A percentile compares a stretch with the other conserved stretches of the same genome.
Conservation (phyloP, 208 protist genomes). For the Crithidia acanthocephali region DNA sequence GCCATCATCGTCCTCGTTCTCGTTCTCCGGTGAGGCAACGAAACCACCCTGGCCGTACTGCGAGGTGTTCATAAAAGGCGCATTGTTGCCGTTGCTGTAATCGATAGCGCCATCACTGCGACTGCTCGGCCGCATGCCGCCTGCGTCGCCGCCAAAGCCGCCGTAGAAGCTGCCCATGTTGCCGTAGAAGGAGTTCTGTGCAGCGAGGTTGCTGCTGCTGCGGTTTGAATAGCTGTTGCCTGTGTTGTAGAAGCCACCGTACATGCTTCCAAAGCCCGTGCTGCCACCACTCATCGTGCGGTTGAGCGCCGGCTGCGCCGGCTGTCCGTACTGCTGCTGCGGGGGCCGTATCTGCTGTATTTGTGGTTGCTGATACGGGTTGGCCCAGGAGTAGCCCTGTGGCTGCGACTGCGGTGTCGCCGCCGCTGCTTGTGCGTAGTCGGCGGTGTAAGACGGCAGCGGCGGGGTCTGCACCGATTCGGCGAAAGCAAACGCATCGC, state of each 20-base stretch:
- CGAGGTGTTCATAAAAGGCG: background rate
- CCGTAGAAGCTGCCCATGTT: constrained; percentile 19
- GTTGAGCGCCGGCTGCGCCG: background rate
- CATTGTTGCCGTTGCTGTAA: background rate
- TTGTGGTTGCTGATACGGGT: background rate
- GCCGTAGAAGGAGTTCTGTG: constrained; percentile 9
- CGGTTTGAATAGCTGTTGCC: too few species aligned
- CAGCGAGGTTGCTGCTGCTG: background rate
- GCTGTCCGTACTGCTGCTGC: background rate
- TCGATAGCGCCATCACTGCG: background rate
- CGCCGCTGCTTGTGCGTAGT: background rate
- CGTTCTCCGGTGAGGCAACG: background rate
- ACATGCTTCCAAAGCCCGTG: constrained; percentile 17
- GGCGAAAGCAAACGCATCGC: background rate
- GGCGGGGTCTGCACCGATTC: constrained; percentile 13
- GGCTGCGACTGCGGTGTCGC: background rate
- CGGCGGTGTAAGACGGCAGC: background rate
- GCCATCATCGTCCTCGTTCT: background rate
- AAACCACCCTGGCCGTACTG: background rate
- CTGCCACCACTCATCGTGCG: constrained; percentile 16
- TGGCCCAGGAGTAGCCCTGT: background rate
- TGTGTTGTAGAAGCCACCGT: constrained; percentile 11
- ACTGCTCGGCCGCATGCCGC: background rate
- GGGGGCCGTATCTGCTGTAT: background rate
- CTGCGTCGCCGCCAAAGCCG: background rate